Conservation (phyloP, 257 asterid genomes). For the Solanum pinnatisectum region DNA sequence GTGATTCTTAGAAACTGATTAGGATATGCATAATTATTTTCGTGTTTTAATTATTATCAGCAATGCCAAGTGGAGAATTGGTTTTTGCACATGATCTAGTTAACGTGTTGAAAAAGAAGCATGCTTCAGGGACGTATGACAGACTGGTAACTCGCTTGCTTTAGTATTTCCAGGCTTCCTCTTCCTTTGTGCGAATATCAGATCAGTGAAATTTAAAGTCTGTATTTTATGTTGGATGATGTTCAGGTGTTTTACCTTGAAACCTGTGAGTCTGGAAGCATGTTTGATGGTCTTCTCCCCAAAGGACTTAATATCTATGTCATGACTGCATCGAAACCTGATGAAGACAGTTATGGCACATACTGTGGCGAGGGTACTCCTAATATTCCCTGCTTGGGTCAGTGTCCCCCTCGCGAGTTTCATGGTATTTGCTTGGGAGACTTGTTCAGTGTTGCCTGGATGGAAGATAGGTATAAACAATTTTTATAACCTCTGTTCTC, state of each 20-base stretch:
- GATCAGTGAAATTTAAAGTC: background rate
- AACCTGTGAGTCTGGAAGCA: conserved; percentile 95
- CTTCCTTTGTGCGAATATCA: background rate
- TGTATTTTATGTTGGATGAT: background rate
- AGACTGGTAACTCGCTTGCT: conserved; percentile 49
- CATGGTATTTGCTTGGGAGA: conserved; percentile 39
- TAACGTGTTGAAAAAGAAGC: conserved; percentile 53
- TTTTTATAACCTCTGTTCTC: background rate
- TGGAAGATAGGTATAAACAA: conserved; percentile 73
- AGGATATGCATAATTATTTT: background rate
- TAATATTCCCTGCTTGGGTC: conserved; percentile 53
- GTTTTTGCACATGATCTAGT: conserved; percentile 62
- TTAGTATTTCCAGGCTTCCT: background rate
- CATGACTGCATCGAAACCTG: conserved; percentile 88
- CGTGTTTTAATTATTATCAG: conserved; percentile 11
- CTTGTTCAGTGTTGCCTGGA: conserved; percentile 89
- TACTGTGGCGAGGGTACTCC: conserved; percentile 89
- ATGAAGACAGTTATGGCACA: conserved; percentile 91
- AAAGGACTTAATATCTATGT: conserved; percentile 75
- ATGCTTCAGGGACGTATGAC: conserved; percentile 75
- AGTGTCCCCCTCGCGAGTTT: background rate
- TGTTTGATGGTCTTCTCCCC: conserved; percentile 91
- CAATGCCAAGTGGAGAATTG: conserved; percentile 68
- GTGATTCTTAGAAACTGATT: background rate
- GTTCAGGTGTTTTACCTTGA: conserved; percentile 79